Evolutionary conservation across 495 filamentous ascomycete species (phyloP).

Genomic region (Xylaria venustula): DNA sequence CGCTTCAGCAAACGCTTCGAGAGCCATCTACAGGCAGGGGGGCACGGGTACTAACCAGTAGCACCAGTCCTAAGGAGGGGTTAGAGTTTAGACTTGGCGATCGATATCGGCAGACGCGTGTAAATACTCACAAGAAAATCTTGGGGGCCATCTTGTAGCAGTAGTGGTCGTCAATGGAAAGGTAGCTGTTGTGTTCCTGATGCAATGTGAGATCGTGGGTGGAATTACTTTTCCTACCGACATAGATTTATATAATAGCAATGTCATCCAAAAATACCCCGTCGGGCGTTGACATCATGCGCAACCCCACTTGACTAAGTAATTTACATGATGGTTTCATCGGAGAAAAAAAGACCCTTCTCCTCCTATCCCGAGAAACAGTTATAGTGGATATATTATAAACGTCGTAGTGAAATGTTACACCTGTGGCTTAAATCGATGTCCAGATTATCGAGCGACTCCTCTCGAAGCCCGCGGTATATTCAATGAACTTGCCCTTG

Average conservation of each 20-base stretch:
- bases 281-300: no score
- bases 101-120: no score
- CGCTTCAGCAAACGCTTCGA: background rate
- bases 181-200: background rate
- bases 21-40: background rate
- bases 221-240: background rate
- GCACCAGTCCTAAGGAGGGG: slow-evolving; percentile 35
- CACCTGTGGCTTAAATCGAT: no score
- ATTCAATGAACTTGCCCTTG: no score
- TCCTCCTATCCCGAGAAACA: no score
- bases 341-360: no score
- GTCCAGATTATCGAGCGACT: no score
- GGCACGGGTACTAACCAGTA: slow-evolving; percentile 28
- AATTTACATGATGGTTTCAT: no score
- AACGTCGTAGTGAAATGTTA: no score
- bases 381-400: no score
- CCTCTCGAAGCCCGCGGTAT: no score
- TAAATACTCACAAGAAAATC: slow-evolving; percentile 41
- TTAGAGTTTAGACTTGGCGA: slow-evolving; percentile 34
- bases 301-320: slow-evolving; percentile 5
- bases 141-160: slow-evolving; percentile 29
- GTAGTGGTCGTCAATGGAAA: background rate
- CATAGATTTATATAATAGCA: background rate
- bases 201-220: background rate
- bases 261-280: background rate